Evolutionary conservation across 1,284 basidiomycete genomes (phyloP).

Genomic region (Trichosporon faecale): DNA sequence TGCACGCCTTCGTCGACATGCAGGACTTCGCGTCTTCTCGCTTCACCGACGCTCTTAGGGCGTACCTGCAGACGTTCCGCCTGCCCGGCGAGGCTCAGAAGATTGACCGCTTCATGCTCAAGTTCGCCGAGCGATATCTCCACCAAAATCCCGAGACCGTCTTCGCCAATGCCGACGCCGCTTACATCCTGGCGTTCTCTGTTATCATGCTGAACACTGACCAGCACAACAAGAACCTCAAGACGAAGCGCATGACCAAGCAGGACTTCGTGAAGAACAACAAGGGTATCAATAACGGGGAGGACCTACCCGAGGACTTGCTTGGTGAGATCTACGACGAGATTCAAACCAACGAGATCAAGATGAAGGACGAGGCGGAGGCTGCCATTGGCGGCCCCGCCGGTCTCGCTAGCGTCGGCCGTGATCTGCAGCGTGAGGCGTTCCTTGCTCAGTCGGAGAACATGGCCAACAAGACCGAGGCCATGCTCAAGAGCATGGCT

Average conservation of each 20-base stretch:
- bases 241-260: constrained; percentile 82
- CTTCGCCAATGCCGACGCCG: constrained; percentile 79
- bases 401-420: constrained; percentile 80
- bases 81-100: constrained; percentile 94
- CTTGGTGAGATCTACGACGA: constrained; percentile 78
- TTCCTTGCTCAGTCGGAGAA: constrained; percentile 90
- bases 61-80: constrained; percentile 88
- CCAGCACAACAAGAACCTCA: constrained; percentile 88
- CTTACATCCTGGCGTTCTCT: constrained; percentile 89
- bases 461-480: constrained; percentile 95
- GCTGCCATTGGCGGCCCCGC: constrained; percentile 55
- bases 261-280: constrained; percentile 88
- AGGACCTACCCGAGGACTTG: constrained; percentile 80
- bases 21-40: constrained; percentile 75
- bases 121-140: constrained; percentile 93
- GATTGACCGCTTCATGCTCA: constrained; percentile 98
- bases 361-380: constrained; percentile 95
- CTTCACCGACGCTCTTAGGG: constrained; percentile 82
- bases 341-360: constrained; percentile 84
- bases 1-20: constrained; percentile 93
- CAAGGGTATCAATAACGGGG: constrained; percentile 85
- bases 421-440: constrained; percentile 89
- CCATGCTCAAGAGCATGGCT: constrained; percentile 84
- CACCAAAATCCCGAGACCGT: constrained; percentile 74
- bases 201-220: constrained; percentile 94